Evolutionary conservation across 768 basidiomycete species (phyloP).

Genomic region (Tulasnella sp.): DNA sequence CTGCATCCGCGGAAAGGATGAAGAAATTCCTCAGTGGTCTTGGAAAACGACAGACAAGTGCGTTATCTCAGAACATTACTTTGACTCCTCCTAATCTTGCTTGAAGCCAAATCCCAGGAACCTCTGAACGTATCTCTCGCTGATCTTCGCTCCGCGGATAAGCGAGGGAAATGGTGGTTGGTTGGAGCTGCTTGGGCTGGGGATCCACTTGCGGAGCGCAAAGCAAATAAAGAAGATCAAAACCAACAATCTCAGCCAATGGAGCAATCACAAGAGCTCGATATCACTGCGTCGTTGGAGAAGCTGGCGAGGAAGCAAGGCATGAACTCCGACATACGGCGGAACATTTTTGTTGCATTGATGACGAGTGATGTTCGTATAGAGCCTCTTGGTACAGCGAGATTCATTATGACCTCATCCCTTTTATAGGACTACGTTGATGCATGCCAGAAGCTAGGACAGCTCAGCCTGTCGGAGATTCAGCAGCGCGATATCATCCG

Average conservation of each 20-base stretch:
- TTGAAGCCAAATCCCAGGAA: slow-evolving; percentile 32
- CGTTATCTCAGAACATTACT: slow-evolving; percentile 14
- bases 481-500: slow-evolving; percentile 94
- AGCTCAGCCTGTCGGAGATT: slow-evolving; percentile 69
- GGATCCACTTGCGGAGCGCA: slow-evolving; percentile 67
- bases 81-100: neutral
- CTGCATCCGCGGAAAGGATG: slow-evolving; percentile 69
- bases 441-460: slow-evolving; percentile 78
- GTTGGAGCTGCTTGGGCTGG: slow-evolving; percentile 95
- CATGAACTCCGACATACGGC: slow-evolving; percentile 94
- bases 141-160: slow-evolving; percentile 75
- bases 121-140: slow-evolving; percentile 70
- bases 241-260: slow-evolving; percentile 29
- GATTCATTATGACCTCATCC: neutral
- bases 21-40: slow-evolving; percentile 74
- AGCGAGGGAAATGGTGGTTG: slow-evolving; percentile 96
- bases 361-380: slow-evolving; percentile 85
- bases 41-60: slow-evolving; percentile 64
- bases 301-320: slow-evolving; percentile 88
- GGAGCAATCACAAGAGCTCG: slow-evolving; percentile 16
- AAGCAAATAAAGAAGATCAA: slow-evolving; percentile 22
- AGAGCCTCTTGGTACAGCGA: neutral
- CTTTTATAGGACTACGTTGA: slow-evolving; percentile 81
- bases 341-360: slow-evolving; percentile 81
- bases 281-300: slow-evolving; percentile 34